phyloP scores from a whole-genome alignment of 2,329 filamentous ascomycete genomes.

The Cercospora berteroae region DNA sequence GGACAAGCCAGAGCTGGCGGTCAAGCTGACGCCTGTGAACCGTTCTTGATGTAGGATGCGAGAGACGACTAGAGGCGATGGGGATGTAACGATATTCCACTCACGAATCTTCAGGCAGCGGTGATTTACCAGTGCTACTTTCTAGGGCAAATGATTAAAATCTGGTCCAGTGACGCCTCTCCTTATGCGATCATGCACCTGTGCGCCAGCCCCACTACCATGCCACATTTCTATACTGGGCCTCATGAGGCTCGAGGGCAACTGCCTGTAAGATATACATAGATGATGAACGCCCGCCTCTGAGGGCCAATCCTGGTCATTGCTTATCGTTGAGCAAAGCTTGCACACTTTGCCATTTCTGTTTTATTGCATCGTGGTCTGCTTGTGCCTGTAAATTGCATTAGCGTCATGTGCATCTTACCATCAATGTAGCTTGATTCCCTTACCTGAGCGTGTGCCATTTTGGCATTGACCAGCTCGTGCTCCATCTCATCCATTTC shows the following conservation, averaged over 20 bases:
- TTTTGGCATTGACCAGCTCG: constrained; percentile 87
- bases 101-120: background rate
- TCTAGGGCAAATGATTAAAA: background rate
- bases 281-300: background rate
- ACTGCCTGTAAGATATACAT: background rate
- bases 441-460: constrained; percentile 90
- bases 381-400: constrained; percentile 44
- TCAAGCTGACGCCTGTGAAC: constrained; percentile 26
- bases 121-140: background rate
- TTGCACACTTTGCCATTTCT: constrained; percentile 50
- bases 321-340: constrained; percentile 41
- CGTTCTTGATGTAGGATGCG: constrained; percentile 7
- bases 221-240: background rate
- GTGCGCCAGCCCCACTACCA: background rate
- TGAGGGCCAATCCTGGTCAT: background rate
- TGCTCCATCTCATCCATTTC: constrained; percentile 90
- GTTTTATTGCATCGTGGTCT: constrained; percentile 49
- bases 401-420: constrained; percentile 12
- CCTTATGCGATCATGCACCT: background rate
- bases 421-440: background rate
- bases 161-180: background rate
- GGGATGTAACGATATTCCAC: background rate
- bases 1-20: constrained; percentile 29
- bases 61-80: background rate
- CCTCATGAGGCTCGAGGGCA: background rate